Evolutionary conservation across 1,284 basidiomycete species (phyloP), one percentile per base, ranked within the genome.

Genomic region (Blastosporella zonata): DNA sequence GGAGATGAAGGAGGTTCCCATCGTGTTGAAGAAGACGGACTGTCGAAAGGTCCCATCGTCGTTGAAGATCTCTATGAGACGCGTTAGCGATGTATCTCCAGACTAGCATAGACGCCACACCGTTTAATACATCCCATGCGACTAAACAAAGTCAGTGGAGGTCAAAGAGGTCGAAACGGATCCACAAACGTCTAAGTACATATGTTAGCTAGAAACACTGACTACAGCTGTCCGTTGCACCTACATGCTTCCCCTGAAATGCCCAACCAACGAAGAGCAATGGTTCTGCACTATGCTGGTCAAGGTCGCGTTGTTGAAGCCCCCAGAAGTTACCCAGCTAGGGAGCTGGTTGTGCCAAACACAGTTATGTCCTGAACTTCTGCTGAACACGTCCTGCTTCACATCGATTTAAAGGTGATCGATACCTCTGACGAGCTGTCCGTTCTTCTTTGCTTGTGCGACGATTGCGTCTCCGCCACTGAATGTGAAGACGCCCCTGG

Each of bases 271-370:
- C 7, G 70, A 75, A 34, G 66, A 62, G 52, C 72, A 74, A 56
- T 79, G 77, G 34, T 62, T 74, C 50, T 70, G 59, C 7, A 81
- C 62, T 40, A 78, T 68, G 20, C 67, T 64, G 9, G 68, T 63
- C 23, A 80, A 64, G 13, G 70, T 69, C 1, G 69, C 64, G 18
- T 69, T 68, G 47, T 68, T 64, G 56, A 73, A 77, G 52, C 62
- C 63, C 9, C 72, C 70, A 42, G 62, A 54, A 2, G 73, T 67
- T 2, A 80, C 73, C 77, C 77, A 81, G 60, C 57, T 64, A 0
- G 78, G 74, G 0, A 80, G 68, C 56, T 81, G 78, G 50, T 70
- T 72, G 58, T 81, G 68, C 80, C 79, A 81, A 27, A 79, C 78
- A 50, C 73, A 75, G 55, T 72, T 75, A 59, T 76, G 77, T 3